Evolutionary conservation across 805 yeast genomes (phyloP).

Genomic region (Metschnikowia henanensis): DNA sequence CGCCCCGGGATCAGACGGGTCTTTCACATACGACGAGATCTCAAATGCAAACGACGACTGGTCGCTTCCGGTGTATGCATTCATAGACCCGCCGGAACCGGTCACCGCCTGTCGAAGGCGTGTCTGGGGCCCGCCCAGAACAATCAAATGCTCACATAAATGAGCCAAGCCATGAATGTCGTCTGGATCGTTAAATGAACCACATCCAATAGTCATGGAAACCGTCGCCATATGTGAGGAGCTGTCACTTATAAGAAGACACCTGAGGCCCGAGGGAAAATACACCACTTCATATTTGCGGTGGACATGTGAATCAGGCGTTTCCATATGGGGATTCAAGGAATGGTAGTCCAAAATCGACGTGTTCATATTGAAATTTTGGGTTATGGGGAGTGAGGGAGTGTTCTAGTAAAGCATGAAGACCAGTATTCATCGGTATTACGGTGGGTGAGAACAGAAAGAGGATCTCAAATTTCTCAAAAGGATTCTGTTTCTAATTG

Average conservation of each 20-base stretch:
- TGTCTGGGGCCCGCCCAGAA: conserved; percentile 34
- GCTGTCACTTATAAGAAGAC: conserved; percentile 76
- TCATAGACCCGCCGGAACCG: conserved; percentile 57
- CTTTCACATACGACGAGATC: conserved; percentile 46
- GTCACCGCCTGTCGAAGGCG: conserved; percentile 47
- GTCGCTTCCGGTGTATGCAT: conserved; percentile 72
- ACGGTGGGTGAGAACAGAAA: too few species aligned
- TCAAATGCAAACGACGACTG: conserved; percentile 65
- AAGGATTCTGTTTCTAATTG: too few species aligned
- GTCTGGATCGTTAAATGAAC: conserved; percentile 77
- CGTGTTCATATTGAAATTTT: conserved; percentile 2
- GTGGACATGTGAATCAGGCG: conserved; percentile 36
- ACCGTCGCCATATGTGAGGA: conserved; percentile 63
- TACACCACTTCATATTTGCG: conserved; percentile 46
- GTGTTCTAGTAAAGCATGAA: too few species aligned
- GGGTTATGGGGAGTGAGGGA: too few species aligned
- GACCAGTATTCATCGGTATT: too few species aligned
- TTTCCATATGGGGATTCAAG: conserved; percentile 6
- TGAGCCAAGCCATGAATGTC: conserved; percentile 83
- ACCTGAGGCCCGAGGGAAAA: conserved; percentile 68
- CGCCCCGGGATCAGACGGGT: conserved; percentile 18
- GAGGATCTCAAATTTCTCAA: too few species aligned
- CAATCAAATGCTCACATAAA: conserved; percentile 75
- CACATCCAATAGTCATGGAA: conserved; percentile 74
- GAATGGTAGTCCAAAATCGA: conserved; percentile 6